Evolutionary conservation across 306 rosid species (phyloP), one percentile per base, ranked within the genome.

Genomic region (Fagus sylvatica): DNA sequence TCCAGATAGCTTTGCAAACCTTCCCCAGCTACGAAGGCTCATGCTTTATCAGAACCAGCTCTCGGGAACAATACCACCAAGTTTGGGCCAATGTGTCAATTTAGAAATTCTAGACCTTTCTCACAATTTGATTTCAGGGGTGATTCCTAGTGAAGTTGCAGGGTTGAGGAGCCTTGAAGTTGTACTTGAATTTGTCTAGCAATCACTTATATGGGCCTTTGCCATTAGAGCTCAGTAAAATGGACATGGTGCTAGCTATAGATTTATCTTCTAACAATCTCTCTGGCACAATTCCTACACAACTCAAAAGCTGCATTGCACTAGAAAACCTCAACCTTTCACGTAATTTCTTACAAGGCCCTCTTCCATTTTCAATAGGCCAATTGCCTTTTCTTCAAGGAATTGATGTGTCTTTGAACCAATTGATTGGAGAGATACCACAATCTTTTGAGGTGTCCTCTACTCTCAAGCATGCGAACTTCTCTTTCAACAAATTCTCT

Each of bases 201-300:
- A 95, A 91, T 71, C 68, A 79, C 84, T 81, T 95, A 53, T 59
- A 81, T 34, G 98, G 99, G 4, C 69, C 82, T 39, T 46, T 95
- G 9, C 97, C 98, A 73, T 83, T 92, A 61, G 97, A 95, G 82
- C 84, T 95, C 32, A 89, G 93, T 76, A 95, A 95, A 89, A 95
- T 95, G 99, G 94, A 92, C 53, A 92, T 95, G 99, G 91, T 95
- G 40, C 88, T 95, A 19, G 90, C 93, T 19, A 85, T 95, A 70
- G 99, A 95, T 61, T 74, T 95, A 43, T 95, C 99, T 28, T 76
- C 82, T 61, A 95, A 95, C 81, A 88, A 92, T 72, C 86, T 95
- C 82, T 86, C 91, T 2, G 88, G 91, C n/a, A 77, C 81, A 46
- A 85, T 95, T 69, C 96, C 98, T 1, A 86, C 98, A 28, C 98